Conservation (phyloP, 495 filamentous ascomycete species). For the Pseudomonodictys pantanalensis region DNA sequence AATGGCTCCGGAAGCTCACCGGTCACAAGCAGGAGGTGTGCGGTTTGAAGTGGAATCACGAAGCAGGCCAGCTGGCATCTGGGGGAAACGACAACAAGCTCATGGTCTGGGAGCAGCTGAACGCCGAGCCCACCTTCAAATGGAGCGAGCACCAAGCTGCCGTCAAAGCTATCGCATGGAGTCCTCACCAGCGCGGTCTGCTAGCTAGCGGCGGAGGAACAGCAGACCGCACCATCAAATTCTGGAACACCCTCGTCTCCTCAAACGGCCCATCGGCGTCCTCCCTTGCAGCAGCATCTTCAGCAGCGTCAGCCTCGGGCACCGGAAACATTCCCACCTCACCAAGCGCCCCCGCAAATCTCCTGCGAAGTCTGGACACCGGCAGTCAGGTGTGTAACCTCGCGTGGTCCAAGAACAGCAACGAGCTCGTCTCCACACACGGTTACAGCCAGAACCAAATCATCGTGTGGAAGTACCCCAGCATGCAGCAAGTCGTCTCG, state of each 20-base stretch:
- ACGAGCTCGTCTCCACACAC: constrained; percentile 95
- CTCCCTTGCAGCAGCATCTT: constrained; percentile 56
- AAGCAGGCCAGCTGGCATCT: constrained; percentile 91
- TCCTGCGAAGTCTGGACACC: constrained; percentile 62
- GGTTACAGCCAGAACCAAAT: constrained; percentile 99
- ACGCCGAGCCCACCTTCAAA: constrained; percentile 80
- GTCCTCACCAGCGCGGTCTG: constrained; percentile 87
- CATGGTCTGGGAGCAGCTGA: constrained; percentile 95
- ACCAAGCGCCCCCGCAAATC: constrained; percentile 31
- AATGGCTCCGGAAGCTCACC: constrained; percentile 77
- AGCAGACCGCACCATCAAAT: constrained; percentile 91
- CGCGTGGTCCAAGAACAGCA: constrained; percentile 90
- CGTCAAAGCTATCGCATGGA: constrained; percentile 99
- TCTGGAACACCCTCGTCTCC: constrained; percentile 80
- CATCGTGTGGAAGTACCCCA: constrained; percentile 97
- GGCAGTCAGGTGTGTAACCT: constrained; percentile 97
- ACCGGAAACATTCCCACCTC: constrained; percentile 11
- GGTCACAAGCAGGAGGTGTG: constrained; percentile 99
- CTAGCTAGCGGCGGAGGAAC: constrained; percentile 96
- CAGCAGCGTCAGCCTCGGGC: constrained; percentile 20
- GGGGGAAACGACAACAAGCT: constrained; percentile 98
- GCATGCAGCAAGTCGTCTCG: constrained; percentile 92
- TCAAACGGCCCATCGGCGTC: constrained; percentile 27
- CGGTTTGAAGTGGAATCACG: constrained; percentile 94
- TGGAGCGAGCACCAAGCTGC: constrained; percentile 92